Conservation (phyloP, 2,329 filamentous ascomycete genomes). For the Fusarium fujikuroi region DNA sequence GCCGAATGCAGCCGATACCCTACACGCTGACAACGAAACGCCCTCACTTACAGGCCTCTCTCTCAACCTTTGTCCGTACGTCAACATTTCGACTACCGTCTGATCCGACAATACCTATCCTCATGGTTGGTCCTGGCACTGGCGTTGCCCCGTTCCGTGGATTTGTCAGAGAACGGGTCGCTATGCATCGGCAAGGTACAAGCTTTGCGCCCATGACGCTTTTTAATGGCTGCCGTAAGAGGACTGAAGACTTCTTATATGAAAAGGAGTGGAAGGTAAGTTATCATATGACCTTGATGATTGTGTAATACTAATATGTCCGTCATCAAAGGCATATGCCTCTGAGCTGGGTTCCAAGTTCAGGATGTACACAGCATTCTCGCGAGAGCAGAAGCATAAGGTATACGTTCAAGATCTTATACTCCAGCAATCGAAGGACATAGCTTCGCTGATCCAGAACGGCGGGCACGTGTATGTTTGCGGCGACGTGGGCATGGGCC, state of each 20-base stretch:
- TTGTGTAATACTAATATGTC: rapidly evolving
- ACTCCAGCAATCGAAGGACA: rapidly evolving
- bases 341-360: background rate
- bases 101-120: background rate
- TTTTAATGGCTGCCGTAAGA: rapidly evolving
- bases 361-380: background rate
- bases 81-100: background rate
- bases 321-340: background rate
- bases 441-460: background rate
- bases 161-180: background rate
- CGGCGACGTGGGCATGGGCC: background rate
- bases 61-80: rapidly evolving
- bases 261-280: rapidly evolving
- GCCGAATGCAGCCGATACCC: background rate
- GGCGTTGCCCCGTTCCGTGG: background rate
- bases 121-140: background rate
- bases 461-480: background rate
- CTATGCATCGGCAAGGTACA: background rate
- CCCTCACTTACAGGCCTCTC: background rate
- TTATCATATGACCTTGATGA: rapidly evolving
- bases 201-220: background rate
- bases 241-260: background rate
- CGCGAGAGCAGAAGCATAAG: rapidly evolving
- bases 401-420: background rate
- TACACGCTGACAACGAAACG: background rate